Conservation (phyloP, 2,329 filamentous ascomycete species). For the Aspergillus spinulosporus region DNA sequence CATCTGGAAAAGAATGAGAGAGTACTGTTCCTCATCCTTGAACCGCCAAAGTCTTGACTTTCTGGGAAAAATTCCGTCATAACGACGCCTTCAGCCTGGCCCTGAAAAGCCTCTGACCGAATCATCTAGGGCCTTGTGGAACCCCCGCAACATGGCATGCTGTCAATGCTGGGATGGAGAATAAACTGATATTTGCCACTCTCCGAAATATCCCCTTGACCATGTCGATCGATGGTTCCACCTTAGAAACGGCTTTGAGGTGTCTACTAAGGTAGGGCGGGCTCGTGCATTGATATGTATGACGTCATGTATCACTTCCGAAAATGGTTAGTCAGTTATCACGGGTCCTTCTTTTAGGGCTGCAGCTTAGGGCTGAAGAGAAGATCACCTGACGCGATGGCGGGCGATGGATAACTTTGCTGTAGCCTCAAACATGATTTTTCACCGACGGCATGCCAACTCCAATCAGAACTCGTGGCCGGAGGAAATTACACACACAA, state of each 20-base stretch:
- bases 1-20: neutral
- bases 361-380: constrained; percentile 6
- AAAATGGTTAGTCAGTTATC: neutral
- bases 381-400: neutral
- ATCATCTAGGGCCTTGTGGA: constrained; percentile 11
- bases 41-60: constrained; percentile 1
- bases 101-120: constrained; percentile 6
- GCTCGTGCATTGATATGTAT: neutral
- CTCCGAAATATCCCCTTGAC: neutral
- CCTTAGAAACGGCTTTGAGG: neutral
- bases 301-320: neutral
- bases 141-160: constrained; percentile 49
- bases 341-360: neutral
- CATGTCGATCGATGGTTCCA: neutral
- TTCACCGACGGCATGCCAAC: constrained; percentile 25
- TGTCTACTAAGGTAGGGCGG: neutral
- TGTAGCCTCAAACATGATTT: neutral
- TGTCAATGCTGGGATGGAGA: constrained; percentile 1
- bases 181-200: constrained; percentile 4
- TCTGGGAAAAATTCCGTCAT: constrained; percentile 17
- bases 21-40: neutral
- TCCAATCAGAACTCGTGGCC: constrained; percentile 34
- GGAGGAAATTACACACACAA: constrained; percentile 23
- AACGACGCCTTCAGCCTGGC: constrained; percentile 11
- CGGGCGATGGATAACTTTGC: neutral